Evolutionary conservation across 176 grass and related monocot genomes (phyloP).

Genomic region (Oryza officinalis): DNA sequence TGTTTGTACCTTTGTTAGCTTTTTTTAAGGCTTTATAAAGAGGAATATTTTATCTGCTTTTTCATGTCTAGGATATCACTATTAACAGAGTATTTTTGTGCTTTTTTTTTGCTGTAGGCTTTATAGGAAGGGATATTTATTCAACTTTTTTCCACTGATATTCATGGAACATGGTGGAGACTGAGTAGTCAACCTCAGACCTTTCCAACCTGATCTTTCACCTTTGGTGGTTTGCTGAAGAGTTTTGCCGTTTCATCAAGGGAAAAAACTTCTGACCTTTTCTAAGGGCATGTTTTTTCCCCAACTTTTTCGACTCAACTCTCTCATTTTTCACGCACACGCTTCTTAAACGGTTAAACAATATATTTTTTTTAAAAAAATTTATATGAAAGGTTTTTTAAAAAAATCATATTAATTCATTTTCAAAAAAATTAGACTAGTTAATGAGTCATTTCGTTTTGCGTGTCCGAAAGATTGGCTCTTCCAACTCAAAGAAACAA

Average conservation of each 20-base stretch:
- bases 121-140: background rate
- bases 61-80: background rate
- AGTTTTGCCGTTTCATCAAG: background rate
- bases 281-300: too few relatives aligned
- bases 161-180: background rate
- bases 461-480: too few relatives aligned
- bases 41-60: background rate
- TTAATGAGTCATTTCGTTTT: too few relatives aligned
- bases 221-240: background rate
- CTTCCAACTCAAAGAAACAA: too few relatives aligned
- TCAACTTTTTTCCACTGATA: background rate
- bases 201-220: background rate
- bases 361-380: too few relatives aligned
- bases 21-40: background rate
- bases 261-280: background rate
- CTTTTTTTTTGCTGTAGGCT: background rate
- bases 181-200: conserved; percentile 19
- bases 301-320: too few relatives aligned
- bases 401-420: too few relatives aligned
- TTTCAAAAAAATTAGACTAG: too few relatives aligned
- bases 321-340: too few relatives aligned
- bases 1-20: background rate
- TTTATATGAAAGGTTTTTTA: too few relatives aligned
- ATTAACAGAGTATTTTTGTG: background rate
- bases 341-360: too few relatives aligned